Evolutionary conservation across 208 protist genomes (phyloP).

Genomic region (Strigomonas oncopelti): DNA sequence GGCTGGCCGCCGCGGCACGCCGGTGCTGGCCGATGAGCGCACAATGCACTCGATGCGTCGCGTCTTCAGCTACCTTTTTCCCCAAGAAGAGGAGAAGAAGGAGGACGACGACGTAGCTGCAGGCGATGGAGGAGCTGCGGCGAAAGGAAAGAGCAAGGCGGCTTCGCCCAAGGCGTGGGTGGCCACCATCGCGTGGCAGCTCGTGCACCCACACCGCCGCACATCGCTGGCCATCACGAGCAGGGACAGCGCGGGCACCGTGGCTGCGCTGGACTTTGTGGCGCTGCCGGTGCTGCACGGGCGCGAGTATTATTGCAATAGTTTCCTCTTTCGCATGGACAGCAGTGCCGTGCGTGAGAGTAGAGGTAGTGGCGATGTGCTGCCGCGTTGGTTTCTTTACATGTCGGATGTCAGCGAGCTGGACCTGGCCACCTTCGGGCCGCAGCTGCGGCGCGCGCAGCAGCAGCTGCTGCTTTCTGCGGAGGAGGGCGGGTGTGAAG

Average conservation of each 20-base stretch:
- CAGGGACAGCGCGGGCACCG: not conserved
- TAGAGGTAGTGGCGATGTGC: no score
- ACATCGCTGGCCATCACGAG: not conserved
- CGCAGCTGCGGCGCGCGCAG: constrained; percentile 22
- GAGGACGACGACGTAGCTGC: no score
- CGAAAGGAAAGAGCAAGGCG: no score
- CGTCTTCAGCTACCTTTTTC: constrained; percentile 49
- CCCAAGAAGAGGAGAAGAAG: not conserved
- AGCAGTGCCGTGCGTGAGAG: not conserved
- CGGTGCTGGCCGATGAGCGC: constrained; percentile 33
- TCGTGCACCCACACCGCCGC: not conserved
- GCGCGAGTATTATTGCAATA: constrained; percentile 38
- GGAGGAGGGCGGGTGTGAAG: not conserved
- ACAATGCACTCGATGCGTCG: constrained; percentile 31
- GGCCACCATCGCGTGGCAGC: constrained; percentile 7
- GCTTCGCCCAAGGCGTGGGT: not conserved
- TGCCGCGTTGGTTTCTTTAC: constrained; percentile 36
- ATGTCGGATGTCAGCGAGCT: constrained; percentile 50
- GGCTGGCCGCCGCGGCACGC: not conserved
- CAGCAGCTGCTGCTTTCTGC: constrained; percentile 10
- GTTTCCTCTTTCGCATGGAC: constrained; percentile 49
- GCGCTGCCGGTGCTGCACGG: constrained; percentile 52
- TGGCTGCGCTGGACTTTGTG: constrained; percentile 25
- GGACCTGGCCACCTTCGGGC: constrained; percentile 20
- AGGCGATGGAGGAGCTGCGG: no score